These are phyloP conservation scores for Mucor racemosus DNA, from an alignment of 371 early-diverging fungal genomes.

Conservation along the genomic window DNA sequence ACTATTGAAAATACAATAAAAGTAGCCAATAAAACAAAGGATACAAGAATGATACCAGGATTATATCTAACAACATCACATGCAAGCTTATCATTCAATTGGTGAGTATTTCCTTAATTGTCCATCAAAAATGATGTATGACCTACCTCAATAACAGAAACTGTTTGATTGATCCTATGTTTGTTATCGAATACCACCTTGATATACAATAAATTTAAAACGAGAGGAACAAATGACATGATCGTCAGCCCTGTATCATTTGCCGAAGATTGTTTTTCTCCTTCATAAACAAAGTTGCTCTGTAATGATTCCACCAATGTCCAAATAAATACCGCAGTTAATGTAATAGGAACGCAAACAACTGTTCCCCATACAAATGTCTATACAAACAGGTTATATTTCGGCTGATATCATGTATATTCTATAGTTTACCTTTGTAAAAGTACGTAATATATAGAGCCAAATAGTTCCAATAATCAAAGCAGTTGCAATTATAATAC, in stretches of 20 bases:
- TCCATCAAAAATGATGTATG: not conserved
- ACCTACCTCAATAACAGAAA: constrained; percentile 63
- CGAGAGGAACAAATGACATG: constrained; percentile 59
- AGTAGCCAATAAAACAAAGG: constrained; percentile 54
- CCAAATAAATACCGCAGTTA: constrained; percentile 64
- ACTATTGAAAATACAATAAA: constrained; percentile 66
- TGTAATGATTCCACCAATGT: constrained; percentile 56
- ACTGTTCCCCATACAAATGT: constrained; percentile 70
- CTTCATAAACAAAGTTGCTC: constrained; percentile 41
- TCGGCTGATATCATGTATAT: not conserved
- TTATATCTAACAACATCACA: constrained; percentile 76
- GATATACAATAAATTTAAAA: constrained; percentile 49
- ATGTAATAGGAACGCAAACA: constrained; percentile 55
- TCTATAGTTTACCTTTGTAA: constrained; percentile 50
- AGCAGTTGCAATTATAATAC: constrained; percentile 51
- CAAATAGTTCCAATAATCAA: constrained; percentile 57
- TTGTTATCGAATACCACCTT: constrained; percentile 40
- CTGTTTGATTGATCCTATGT: constrained; percentile 57
- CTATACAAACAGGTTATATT: constrained; percentile 25
- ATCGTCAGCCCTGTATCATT: constrained; percentile 61
- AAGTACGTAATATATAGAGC: constrained; percentile 56
- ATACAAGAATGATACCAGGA: constrained; percentile 69
- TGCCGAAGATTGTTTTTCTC: constrained; percentile 27
- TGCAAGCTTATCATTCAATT: constrained; percentile 57
- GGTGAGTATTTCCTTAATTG: not conserved